These are phyloP conservation scores for Neonectria magnoliae DNA, from an alignment of 2,329 filamentous ascomycete species.

Conservation along the genomic window DNA sequence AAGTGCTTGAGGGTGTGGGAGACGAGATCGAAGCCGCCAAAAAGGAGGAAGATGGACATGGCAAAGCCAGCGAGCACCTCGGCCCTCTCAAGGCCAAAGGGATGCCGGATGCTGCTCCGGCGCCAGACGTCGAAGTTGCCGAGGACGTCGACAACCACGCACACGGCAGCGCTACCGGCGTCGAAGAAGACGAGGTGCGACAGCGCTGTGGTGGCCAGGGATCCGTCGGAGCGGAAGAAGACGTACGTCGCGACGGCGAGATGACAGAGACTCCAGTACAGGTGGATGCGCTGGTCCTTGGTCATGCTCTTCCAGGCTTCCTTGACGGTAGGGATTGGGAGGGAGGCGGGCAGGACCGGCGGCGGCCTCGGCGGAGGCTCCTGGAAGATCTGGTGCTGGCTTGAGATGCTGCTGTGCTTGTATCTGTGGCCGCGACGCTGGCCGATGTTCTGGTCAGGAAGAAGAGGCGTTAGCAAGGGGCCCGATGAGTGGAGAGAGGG, in stretches of 20 bases:
- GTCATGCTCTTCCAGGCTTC: conserved; percentile 94
- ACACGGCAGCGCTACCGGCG: conserved; percentile 89
- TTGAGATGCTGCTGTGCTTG: conserved; percentile 93
- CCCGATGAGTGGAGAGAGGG: neutral
- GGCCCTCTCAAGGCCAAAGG: conserved; percentile 89
- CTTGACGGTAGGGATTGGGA: conserved; percentile 88
- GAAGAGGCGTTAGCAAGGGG: conserved; percentile 17
- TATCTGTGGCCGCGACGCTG: conserved; percentile 96
- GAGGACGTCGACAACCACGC: conserved; percentile 90
- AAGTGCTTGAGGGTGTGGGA: conserved; percentile 93
- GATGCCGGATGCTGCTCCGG: conserved; percentile 89
- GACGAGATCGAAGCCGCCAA: conserved; percentile 95
- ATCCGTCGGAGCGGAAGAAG: conserved; percentile 86
- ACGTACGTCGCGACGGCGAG: conserved; percentile 84
- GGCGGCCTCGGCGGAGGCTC: conserved; percentile 88
- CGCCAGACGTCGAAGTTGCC: conserved; percentile 99
- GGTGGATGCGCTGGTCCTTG: conserved; percentile 81
- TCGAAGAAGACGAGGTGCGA: conserved; percentile 97
- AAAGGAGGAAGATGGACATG: conserved; percentile 95
- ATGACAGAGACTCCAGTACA: conserved; percentile 92
- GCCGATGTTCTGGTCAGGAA: conserved; percentile 74
- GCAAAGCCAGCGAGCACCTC: conserved; percentile 96
- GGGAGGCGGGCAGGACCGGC: conserved; percentile 86
- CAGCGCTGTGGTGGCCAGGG: conserved; percentile 88
- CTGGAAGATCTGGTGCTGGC: conserved; percentile 92